These are phyloP conservation scores for Marasmius sp. DNA, from an alignment of 1,284 basidiomycete genomes.

Conservation along the genomic window DNA sequence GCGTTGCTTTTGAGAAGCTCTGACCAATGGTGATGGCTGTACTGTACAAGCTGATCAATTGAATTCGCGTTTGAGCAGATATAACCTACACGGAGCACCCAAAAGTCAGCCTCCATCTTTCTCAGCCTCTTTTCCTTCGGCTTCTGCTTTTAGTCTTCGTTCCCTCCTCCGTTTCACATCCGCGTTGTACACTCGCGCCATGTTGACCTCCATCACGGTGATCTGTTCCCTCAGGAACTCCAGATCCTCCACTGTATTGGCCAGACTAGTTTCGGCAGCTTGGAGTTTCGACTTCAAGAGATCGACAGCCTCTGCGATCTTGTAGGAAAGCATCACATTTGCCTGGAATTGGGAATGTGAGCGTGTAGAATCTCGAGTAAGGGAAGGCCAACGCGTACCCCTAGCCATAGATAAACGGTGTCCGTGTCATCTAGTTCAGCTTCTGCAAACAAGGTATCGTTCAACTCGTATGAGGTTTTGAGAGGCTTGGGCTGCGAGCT, in stretches of 20 bases:
- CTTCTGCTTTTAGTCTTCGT: constrained; percentile 45
- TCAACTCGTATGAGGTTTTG: constrained; percentile 91
- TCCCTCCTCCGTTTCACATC: constrained; percentile 85
- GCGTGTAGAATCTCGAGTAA: not conserved
- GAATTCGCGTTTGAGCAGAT: not conserved
- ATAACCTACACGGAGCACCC: not conserved
- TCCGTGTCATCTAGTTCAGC: constrained; percentile 87
- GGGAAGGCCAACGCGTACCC: constrained; percentile 60
- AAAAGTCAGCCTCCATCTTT: constrained; percentile 7
- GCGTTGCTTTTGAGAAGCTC: too few species aligned
- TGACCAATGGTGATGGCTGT: too few species aligned
- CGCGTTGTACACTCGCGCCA: constrained; percentile 95
- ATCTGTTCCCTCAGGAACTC: constrained; percentile 95
- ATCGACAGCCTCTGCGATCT: constrained; percentile 76
- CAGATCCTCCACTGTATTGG: constrained; percentile 82
- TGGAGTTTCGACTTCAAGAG: constrained; percentile 81
- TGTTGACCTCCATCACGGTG: constrained; percentile 98
- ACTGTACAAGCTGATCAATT: not conserved
- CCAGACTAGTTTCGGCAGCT: constrained; percentile 69
- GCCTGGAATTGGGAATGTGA: constrained; percentile 55
- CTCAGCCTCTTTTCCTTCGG: constrained; percentile 5
- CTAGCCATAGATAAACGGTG: constrained; percentile 93
- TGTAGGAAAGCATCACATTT: constrained; percentile 97
- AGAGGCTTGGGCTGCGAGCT: constrained; percentile 50
- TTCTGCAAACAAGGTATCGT: constrained; percentile 93